phyloP scores from a whole-genome alignment of 352 stramenopile species.

The Pythium chondricola region DNA sequence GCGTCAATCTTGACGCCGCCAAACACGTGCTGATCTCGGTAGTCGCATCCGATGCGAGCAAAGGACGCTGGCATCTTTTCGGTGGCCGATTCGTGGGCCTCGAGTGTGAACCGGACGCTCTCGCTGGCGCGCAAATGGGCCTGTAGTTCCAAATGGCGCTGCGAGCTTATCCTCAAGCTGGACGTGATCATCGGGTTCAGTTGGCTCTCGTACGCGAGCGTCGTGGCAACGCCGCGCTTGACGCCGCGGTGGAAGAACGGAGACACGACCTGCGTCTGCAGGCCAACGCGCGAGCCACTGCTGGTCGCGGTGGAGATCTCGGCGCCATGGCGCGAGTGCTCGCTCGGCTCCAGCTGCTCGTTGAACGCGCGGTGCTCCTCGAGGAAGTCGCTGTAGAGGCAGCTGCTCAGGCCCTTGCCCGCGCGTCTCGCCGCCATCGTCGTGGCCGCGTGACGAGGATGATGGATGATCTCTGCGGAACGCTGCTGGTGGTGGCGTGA shows the following conservation, averaged over 20 bases:
- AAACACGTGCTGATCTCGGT: slow-evolving; percentile 37
- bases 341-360: slow-evolving; percentile 28
- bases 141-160: slow-evolving; percentile 58
- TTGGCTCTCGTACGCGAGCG: slow-evolving; percentile 60
- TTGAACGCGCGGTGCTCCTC: slow-evolving; percentile 37
- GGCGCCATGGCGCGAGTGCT: slow-evolving; percentile 48
- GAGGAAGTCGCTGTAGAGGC: slow-evolving; percentile 63
- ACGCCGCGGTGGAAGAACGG: slow-evolving; percentile 67
- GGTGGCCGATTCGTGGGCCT: slow-evolving; percentile 64
- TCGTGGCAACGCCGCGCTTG: slow-evolving; percentile 56
- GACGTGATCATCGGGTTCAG: slow-evolving; percentile 62
- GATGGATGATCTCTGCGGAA: background rate
- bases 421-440: slow-evolving; percentile 21
- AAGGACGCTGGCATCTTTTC: slow-evolving; percentile 63
- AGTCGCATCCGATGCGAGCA: slow-evolving; percentile 65
- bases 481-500: background rate
- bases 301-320: slow-evolving; percentile 45
- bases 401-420: slow-evolving; percentile 49
- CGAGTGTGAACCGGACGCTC: slow-evolving; percentile 57
- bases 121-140: slow-evolving; percentile 55
- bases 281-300: slow-evolving; percentile 40
- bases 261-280: slow-evolving; percentile 51
- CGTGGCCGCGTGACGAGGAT: background rate
- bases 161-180: slow-evolving; percentile 58
- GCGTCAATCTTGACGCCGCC: slow-evolving; percentile 68